Conservation (phyloP, 331 rosid species). For the Malus hybrid region DNA sequence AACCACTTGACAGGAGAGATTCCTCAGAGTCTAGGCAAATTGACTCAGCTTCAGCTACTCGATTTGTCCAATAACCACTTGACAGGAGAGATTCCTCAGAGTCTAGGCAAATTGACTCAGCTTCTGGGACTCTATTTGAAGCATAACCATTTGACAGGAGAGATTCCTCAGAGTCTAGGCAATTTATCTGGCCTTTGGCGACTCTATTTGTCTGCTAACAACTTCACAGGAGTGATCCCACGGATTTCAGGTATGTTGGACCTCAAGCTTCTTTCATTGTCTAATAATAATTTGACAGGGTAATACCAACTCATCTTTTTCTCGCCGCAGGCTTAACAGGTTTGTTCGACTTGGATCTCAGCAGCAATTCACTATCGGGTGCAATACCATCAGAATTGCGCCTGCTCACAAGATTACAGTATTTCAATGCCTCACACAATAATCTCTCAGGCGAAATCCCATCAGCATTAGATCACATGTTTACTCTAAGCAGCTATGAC, state of each 20-base stretch:
- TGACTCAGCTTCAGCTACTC: no score
- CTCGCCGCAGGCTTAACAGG: no score
- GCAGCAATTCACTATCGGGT: no score
- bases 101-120: slow-evolving; percentile 12
- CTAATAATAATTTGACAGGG: not conserved
- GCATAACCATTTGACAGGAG: slow-evolving; percentile 33
- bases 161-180: slow-evolving; percentile 24
- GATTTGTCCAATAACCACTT: slow-evolving; percentile 9
- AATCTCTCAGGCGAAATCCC: slow-evolving; percentile 46
- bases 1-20: slow-evolving; percentile 41
- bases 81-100: slow-evolving; percentile 32
- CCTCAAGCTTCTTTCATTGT: slow-evolving; percentile 7
- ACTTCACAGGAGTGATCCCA: slow-evolving; percentile 41
- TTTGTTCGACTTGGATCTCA: no score
- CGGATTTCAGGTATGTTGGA: slow-evolving; percentile 14
- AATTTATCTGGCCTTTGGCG: not conserved
- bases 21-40: slow-evolving; percentile 7
- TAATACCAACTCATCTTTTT: no score
- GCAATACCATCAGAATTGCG: no score
- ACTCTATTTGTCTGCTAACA: slow-evolving; percentile 47
- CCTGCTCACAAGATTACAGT: no score
- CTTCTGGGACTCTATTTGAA: slow-evolving; percentile 24
- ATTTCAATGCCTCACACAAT: slow-evolving; percentile 54
- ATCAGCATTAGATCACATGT: no score
- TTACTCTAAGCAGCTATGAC: slow-evolving; percentile 2